phyloP scores from a whole-genome alignment of 2,329 filamentous ascomycete genomes.

The Alternaria sp. region DNA sequence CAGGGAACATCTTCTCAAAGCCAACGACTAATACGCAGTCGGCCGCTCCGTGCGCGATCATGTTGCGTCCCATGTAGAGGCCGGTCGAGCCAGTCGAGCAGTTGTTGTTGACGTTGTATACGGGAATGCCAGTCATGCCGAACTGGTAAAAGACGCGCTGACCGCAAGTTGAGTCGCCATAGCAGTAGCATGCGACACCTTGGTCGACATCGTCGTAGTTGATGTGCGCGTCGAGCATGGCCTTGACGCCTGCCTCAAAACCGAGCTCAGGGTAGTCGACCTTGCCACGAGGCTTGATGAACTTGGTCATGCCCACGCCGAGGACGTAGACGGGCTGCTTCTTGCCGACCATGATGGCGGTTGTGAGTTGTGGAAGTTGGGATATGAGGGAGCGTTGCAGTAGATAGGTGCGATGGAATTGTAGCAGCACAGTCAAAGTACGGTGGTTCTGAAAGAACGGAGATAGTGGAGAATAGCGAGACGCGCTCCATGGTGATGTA shows the following conservation, averaged over 20 bases:
- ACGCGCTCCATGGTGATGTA: slow-evolving; percentile 19
- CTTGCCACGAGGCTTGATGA: slow-evolving; percentile 94
- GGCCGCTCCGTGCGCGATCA: slow-evolving; percentile 79
- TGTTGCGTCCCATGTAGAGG: slow-evolving; percentile 79
- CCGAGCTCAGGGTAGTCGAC: slow-evolving; percentile 95
- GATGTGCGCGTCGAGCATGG: slow-evolving; percentile 82
- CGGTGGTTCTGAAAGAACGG: neutral
- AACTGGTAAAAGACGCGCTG: slow-evolving; percentile 99
- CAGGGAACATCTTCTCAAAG: slow-evolving; percentile 98
- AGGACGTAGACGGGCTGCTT: slow-evolving; percentile 79
- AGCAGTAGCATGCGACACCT: slow-evolving; percentile 97
- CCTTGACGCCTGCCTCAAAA: slow-evolving; percentile 90
- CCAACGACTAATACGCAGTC: slow-evolving; percentile 91
- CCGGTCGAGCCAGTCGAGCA: slow-evolving; percentile 96
- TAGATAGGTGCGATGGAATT: slow-evolving; percentile 1
- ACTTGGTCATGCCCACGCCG: slow-evolving; percentile 98
- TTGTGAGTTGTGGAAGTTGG: slow-evolving; percentile 3
- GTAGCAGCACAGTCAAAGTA: neutral
- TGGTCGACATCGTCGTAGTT: slow-evolving; percentile 97
- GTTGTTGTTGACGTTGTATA: slow-evolving; percentile 99
- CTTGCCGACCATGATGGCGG: slow-evolving; percentile 56
- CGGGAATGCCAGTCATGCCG: slow-evolving; percentile 93
- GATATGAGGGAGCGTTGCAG: neutral
- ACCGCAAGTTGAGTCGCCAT: slow-evolving; percentile 92
- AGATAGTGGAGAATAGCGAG: slow-evolving; percentile 1